Evolutionary conservation across 2,329 filamentous ascomycete genomes (phyloP), one percentile per base, ranked within the genome.

Genomic region (Nigrospora sphaerica): DNA sequence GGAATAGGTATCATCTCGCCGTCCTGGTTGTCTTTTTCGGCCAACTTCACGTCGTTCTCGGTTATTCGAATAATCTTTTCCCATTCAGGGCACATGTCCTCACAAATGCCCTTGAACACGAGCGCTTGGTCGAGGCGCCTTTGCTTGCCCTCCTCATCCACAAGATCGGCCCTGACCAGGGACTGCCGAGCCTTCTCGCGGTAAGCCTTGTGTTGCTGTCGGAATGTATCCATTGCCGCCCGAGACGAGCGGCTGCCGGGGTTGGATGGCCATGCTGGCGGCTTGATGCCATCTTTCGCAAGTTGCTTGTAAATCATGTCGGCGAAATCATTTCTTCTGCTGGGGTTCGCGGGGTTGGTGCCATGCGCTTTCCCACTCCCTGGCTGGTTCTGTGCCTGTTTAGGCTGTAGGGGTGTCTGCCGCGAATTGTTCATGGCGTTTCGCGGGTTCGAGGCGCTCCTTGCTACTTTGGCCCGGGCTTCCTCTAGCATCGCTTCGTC

Each of bases 61-160:
- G 75, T 75, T 46, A 85, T 83, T 49, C 81, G 73, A 42, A 72
- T 77, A 32, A 83, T 73, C 59, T 77, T 78, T 58, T 86, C 82
- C 60, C 77, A 84, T 51, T 83, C 78, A 6, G 82, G 82, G 50
- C 82, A 86, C 81, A 85, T 85, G 23, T 83, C 78, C 54, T 85
- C 78, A 55, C 81, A 85, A 39, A 81, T 83, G 13, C 82, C 82
- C 58, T 81, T 81, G 57, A 86, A 86, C 37, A 78, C 74, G 41
- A 85, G 78, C 7, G 82, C 82, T 57, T 85, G 75, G 48, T 78
- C 72, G 9, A 86, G 69, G 16, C 72, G 74, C 56, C 81, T 80
- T 46, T 76, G 75, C 54, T 80, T 77, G 32, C 82, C 75, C 3
- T 81, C 81, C 52, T 85, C 79, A 60, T 85, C 82, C 46, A 85